These are phyloP conservation scores for Candida ortonii DNA, from an alignment of 805 yeast genomes.

Conservation along the genomic window DNA sequence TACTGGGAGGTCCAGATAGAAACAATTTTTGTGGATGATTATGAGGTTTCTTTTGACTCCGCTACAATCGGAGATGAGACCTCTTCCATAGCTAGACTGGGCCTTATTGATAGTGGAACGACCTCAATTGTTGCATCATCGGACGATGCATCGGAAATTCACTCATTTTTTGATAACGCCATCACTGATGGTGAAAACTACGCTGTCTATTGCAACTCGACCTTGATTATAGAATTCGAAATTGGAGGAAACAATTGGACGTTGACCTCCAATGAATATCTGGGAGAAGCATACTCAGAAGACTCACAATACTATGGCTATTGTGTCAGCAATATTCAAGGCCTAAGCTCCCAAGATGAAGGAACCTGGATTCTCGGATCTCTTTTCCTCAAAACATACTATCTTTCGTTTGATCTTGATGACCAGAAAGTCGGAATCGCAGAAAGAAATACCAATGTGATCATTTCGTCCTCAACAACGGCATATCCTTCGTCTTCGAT, in stretches of 20 bases:
- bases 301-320: constrained; percentile 40
- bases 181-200: constrained; percentile 60
- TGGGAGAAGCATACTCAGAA: constrained; percentile 45
- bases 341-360: constrained; percentile 39
- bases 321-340: constrained; percentile 67
- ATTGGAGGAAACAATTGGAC: constrained; percentile 47
- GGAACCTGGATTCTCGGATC: constrained; percentile 63
- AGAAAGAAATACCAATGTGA: constrained; percentile 34
- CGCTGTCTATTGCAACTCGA: constrained; percentile 56
- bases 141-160: constrained; percentile 52
- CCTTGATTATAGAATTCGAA: constrained; percentile 38
- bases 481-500: no score
- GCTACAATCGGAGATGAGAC: constrained; percentile 15
- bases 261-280: constrained; percentile 41
- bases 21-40: constrained; percentile 35
- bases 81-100: constrained; percentile 34
- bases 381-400: constrained; percentile 53
- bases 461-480: constrained; percentile 8
- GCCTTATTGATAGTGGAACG: constrained; percentile 65
- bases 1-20: constrained; percentile 54
- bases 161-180: constrained; percentile 47
- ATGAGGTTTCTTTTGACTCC: constrained; percentile 33
- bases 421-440: constrained; percentile 53
- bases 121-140: constrained; percentile 57
- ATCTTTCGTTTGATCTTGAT: constrained; percentile 56